Base-by-base conservation (phyloP, 179 eudicot genomes). In the Actinidia polygama region DNA sequence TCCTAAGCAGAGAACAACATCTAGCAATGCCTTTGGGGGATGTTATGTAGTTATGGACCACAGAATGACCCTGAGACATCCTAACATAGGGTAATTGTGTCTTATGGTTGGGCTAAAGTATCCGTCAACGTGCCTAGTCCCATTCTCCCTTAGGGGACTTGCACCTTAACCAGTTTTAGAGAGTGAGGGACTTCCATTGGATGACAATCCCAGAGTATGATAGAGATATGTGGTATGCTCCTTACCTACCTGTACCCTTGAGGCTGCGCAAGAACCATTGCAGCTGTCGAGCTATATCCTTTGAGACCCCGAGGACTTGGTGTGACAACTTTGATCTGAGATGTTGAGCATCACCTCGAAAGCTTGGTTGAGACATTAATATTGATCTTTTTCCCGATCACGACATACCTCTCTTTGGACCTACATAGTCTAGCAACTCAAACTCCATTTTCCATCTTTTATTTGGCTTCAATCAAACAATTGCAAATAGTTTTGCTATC, bases 351-450 rank as follows among this genome's bases (percentile, higher is more conserved):
- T 30, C 36, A 30, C 36, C 36, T 30, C 36, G 2, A 30, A 30
- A 30, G 36, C 36, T 30, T 30, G 36, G 36, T 30, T 30, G 2
- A 30, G 36, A 12, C 8, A 19, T 54, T 57, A 53, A 21, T 11
- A 51, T 53, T 53, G 46, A 26, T 75, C 62, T 54, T 54, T 54
- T 12, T 26, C 47, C 50, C 24, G n/a, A 6, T 53, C 40, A 15
- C 21, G 1, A 10, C 10, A 58, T n/a, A 6, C 51, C 15, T 40
- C 67, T 36, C 66, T 76, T 57, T 18, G 18, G 66, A 58, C 26
- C 67, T 58, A 76, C 50, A 58, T 77, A 5, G 47, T 76, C 47
- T 8, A 51, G 51, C 67, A 57, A 76, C 50, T 30, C 64, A 57
- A 30, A 10, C 49, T 15, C 51, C 15, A 19, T 58, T n/a, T 46